phyloP scores from a whole-genome alignment of 306 rosid genomes.

The Lathyrus tuberosus region DNA sequence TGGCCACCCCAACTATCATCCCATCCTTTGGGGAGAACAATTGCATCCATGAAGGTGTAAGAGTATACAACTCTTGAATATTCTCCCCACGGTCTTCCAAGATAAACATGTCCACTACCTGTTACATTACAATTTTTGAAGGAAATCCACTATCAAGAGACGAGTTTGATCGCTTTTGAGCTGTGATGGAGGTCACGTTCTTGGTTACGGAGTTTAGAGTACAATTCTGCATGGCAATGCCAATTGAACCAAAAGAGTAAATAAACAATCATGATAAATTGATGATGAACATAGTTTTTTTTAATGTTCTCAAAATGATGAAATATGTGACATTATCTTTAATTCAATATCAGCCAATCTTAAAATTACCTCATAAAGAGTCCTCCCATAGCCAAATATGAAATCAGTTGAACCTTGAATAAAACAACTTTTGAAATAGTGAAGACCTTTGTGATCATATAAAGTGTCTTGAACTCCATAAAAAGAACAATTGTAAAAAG shows the following conservation, averaged over 20 bases:
- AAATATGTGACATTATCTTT: too few relatives aligned
- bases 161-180: slow-evolving; percentile 61
- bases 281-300: too few relatives aligned
- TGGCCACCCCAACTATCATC: slow-evolving; percentile 65
- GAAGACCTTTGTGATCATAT: slow-evolving; percentile 77
- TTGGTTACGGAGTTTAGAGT: slow-evolving; percentile 55
- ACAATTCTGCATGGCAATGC: slow-evolving; percentile 62
- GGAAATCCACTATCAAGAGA: slow-evolving; percentile 75
- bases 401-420: slow-evolving; percentile 81
- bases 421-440: slow-evolving; percentile 65
- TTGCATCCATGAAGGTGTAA: slow-evolving; percentile 67
- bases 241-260: neutral
- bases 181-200: slow-evolving; percentile 69
- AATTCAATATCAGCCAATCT: too few relatives aligned
- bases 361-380: slow-evolving; percentile 67
- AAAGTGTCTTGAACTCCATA: slow-evolving; percentile 74
- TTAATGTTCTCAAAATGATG: too few relatives aligned
- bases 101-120: slow-evolving; percentile 65
- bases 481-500: slow-evolving; percentile 69
- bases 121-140: slow-evolving; percentile 56
- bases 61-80: slow-evolving; percentile 76
- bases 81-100: slow-evolving; percentile 87
- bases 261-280: too few relatives aligned
- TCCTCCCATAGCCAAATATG: slow-evolving; percentile 72
- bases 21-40: slow-evolving; percentile 70